Percentiles rank a stretch among this genome's conserved stretches.
Conservation (phyloP, 2,329 filamentous ascomycete species). For the Colletotrichum graminicola region DNA sequence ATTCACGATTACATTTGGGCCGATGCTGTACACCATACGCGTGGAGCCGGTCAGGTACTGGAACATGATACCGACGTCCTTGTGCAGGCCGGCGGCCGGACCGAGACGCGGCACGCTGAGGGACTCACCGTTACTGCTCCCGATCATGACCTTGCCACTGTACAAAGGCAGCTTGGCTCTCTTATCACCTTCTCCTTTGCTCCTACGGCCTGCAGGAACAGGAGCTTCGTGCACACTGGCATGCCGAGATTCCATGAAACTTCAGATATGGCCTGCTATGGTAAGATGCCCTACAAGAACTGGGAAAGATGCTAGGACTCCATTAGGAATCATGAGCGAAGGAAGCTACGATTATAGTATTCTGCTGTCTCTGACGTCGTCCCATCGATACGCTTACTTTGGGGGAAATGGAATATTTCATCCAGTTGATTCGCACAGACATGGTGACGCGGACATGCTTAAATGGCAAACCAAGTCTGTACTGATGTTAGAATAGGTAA, state of each 20-base stretch:
- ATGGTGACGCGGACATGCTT: background rate
- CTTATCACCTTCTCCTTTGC: slow-evolving; percentile 19
- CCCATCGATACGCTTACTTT: background rate
- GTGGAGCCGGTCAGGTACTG: slow-evolving; percentile 33
- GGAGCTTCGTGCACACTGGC: background rate
- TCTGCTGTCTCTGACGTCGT: background rate
- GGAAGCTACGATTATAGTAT: background rate
- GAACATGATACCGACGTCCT: slow-evolving; percentile 34
- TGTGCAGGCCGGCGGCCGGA: slow-evolving; percentile 29
- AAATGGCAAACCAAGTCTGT: background rate
- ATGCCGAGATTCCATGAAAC: background rate
- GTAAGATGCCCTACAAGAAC: background rate
- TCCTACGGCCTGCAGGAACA: slow-evolving; percentile 19
- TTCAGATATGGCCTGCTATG: background rate
- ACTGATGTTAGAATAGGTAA: background rate
- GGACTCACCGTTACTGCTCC: slow-evolving; percentile 50
- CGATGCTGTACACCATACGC: background rate
- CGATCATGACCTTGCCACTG: slow-evolving; percentile 51
- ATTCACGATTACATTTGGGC: background rate
- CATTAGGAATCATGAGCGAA: background rate
- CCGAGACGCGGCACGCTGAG: slow-evolving; percentile 52
- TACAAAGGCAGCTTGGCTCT: slow-evolving; percentile 49
- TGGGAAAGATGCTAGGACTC: background rate
- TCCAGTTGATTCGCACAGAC: slow-evolving; percentile 1
- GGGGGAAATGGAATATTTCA: background rate